Conservation (phyloP, 441 rosid species). For the Biscutella laevigata region DNA sequence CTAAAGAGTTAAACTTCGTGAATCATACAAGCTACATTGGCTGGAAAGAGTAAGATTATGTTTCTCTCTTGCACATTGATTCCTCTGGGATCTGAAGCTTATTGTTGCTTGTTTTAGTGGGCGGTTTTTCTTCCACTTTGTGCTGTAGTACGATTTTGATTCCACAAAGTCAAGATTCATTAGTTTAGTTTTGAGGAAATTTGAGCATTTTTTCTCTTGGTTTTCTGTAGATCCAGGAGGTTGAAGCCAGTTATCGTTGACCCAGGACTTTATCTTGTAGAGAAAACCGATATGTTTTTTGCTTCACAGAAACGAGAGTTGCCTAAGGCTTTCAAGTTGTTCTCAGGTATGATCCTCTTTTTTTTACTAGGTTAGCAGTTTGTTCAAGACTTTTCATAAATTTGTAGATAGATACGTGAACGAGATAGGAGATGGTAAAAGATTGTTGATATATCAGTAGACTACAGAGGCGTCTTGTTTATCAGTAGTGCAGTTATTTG, state of each 20-base stretch:
- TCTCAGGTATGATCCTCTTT: constrained; percentile 46
- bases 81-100: background rate
- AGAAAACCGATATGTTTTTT: constrained; percentile 60
- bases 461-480: background rate
- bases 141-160: background rate
- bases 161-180: background rate
- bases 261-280: constrained; percentile 81
- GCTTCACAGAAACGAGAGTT: constrained; percentile 71
- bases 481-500: background rate
- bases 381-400: background rate
- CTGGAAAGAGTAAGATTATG: constrained; percentile 90
- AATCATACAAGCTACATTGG: constrained; percentile 74
- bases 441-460: background rate
- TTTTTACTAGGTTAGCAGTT: background rate
- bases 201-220: constrained; percentile 9
- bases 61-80: no score
- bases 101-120: background rate
- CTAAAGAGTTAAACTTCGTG: constrained; percentile 62
- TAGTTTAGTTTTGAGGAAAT: background rate
- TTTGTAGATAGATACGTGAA: background rate
- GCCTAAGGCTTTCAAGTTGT: constrained; percentile 69
- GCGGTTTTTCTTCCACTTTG: no score
- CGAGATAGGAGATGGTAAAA: background rate
- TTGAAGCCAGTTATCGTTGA: constrained; percentile 87
- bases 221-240: constrained; percentile 47